These are phyloP conservation scores for Tulasnella sp. DNA, from an alignment of 768 basidiomycete species.

Conservation along the genomic window DNA sequence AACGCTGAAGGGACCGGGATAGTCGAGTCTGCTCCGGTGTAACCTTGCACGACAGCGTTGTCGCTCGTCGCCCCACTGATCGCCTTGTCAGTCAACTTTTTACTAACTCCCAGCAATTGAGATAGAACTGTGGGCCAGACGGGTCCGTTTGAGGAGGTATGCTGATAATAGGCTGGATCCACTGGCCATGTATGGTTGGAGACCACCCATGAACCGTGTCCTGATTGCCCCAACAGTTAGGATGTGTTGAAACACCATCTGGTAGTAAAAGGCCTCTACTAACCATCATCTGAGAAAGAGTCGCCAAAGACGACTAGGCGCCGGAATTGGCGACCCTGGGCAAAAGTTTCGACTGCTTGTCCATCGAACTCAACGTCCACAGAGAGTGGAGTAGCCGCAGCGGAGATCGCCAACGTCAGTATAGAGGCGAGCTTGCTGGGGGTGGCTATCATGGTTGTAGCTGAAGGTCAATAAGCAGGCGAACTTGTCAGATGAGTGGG, in stretches of 20 bases:
- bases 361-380: background rate
- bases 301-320: too few relatives aligned
- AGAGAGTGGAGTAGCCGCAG: background rate
- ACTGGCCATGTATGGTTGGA: slow-evolving; percentile 15
- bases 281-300: too few relatives aligned
- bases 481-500: too few relatives aligned
- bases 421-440: too few relatives aligned
- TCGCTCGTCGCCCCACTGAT: background rate
- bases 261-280: background rate
- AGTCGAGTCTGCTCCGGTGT: too few relatives aligned
- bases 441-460: too few relatives aligned
- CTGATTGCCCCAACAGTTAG: too few relatives aligned
- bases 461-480: too few relatives aligned
- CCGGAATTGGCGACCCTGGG: background rate
- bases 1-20: too few relatives aligned
- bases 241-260: background rate
- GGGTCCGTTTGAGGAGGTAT: too few relatives aligned
- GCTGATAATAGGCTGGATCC: slow-evolving; percentile 12
- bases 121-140: background rate
- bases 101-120: background rate
- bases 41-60: too few relatives aligned
- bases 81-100: background rate
- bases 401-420: too few relatives aligned
- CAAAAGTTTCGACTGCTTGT: background rate
- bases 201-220: slow-evolving; percentile 22